Percentiles rank a stretch among this genome's conserved stretches.
Conservation (phyloP, 2,329 filamentous ascomycete species). For the Colletotrichum filicis region DNA sequence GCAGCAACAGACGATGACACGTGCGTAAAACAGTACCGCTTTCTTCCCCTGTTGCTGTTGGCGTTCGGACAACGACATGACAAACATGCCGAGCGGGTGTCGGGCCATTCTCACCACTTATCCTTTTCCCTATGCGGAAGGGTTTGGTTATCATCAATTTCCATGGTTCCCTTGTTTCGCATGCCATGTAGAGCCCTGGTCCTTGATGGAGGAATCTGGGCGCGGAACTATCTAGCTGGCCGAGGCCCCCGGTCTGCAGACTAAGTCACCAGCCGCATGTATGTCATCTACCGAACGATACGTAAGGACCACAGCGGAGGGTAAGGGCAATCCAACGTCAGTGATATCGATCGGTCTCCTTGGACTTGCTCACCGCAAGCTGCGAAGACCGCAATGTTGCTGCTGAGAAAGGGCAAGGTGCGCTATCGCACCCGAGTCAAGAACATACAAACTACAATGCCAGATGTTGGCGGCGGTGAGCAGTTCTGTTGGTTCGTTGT, state of each 20-base stretch:
- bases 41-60: constrained; percentile 39
- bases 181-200: constrained; percentile 2
- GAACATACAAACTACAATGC: constrained; percentile 3
- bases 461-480: constrained; percentile 25
- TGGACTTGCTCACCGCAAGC: background rate
- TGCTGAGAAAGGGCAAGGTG: constrained; percentile 2
- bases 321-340: background rate
- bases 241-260: constrained; percentile 6
- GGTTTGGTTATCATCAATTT: background rate
- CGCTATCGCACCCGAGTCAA: constrained; percentile 11
- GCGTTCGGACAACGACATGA: constrained; percentile 51
- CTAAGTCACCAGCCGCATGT: constrained; percentile 19
- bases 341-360: background rate
- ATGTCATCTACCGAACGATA: constrained; percentile 32
- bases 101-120: constrained; percentile 41
- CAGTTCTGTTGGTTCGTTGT: constrained; percentile 5
- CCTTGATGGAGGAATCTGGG: constrained; percentile 11
- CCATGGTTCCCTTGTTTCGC: background rate
- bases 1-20: constrained; percentile 12
- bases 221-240: constrained; percentile 1
- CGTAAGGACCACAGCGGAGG: constrained; percentile 4
- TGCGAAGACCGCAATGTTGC: background rate
- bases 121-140: constrained; percentile 5
- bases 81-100: constrained; percentile 42
- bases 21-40: background rate